Evolutionary conservation across 345 rosid genomes (phyloP).

Genomic region (sweet orange (Citrus sinensis)): DNA sequence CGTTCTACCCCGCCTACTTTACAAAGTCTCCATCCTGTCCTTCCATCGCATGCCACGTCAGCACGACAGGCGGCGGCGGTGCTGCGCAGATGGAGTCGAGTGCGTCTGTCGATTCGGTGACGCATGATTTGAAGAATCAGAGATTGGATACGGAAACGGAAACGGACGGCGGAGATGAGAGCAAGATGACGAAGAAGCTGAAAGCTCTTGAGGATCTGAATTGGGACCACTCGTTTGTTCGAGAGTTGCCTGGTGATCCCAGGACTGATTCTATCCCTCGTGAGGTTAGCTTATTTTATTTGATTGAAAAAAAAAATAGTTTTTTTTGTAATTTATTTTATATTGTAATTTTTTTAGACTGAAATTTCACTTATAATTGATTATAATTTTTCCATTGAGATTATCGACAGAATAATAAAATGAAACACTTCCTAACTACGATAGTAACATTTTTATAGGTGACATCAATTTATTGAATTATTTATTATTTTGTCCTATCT

Average conservation of each 20-base stretch:
- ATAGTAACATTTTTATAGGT: no score
- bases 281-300: slow-evolving; percentile 43
- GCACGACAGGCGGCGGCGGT: slow-evolving; percentile 26
- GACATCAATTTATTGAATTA: no score
- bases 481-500: neutral
- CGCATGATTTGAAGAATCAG: slow-evolving; percentile 67
- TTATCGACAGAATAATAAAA: no score
- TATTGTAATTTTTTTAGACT: neutral
- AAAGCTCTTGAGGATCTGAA: slow-evolving; percentile 63
- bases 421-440: no score
- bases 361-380: no score
- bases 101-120: slow-evolving; percentile 60
- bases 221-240: slow-evolving; percentile 90
- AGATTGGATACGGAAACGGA: slow-evolving; percentile 38
- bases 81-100: slow-evolving; percentile 45
- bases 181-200: slow-evolving; percentile 13
- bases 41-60: slow-evolving; percentile 37
- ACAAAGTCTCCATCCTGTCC: slow-evolving; percentile 13
- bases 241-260: slow-evolving; percentile 83
- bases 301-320: neutral
- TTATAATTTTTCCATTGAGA: no score
- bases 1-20: slow-evolving; percentile 29
- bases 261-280: slow-evolving; percentile 67
- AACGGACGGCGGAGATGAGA: slow-evolving; percentile 19
- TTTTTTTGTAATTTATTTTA: neutral